Evolutionary conservation across 345 rosid genomes (phyloP), one percentile per base, ranked within the genome.

Genomic region (Salix arbutifolia): DNA sequence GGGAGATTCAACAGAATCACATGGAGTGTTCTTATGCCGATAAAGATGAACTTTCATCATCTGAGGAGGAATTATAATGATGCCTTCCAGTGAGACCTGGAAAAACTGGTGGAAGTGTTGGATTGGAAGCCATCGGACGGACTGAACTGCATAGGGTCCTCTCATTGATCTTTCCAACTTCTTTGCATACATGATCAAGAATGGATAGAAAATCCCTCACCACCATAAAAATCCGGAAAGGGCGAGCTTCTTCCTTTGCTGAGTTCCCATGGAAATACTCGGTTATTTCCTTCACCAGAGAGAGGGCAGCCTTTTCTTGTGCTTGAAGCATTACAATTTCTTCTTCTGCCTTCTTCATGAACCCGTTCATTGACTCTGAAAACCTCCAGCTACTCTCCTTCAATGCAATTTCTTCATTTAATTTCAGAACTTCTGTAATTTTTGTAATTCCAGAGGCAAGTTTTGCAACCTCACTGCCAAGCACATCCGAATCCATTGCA

Each of bases 181-280:
- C 97, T 84, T 86, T 96, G 84, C 99, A 96, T 12, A 90, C 99
- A 71, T 84, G 93, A 80, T 96, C 99, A 19, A 96, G 99, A 79
- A 85, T 81, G 33, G 90, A 82, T 67, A 96, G 91, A 74, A 96
- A 94, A 87, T 91, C 97, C 84, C 92, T 89, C 23, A 94, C 98
- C 64, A 94, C 94, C 65, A 83, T 74, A 74, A 96, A 94, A 9
- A 91, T 92, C 44, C 97, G 86, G 78, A 86, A 89, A 0, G 90
- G 92, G 75, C 88, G 97, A 67, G 94, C 89, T 85, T 91, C 96
- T 80, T 92, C 97, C 84, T 86, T 88, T 0, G 83, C 84, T 0
- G 93, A 91, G 67, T 96, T 87, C 31, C 97, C 97, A 56, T 96
- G 98, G 91, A 93, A 92, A 80, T 96, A 96, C 82, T 87, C 94